Conservation (phyloP, 208 protist genomes). For the Acanthamoeba sp. region DNA sequence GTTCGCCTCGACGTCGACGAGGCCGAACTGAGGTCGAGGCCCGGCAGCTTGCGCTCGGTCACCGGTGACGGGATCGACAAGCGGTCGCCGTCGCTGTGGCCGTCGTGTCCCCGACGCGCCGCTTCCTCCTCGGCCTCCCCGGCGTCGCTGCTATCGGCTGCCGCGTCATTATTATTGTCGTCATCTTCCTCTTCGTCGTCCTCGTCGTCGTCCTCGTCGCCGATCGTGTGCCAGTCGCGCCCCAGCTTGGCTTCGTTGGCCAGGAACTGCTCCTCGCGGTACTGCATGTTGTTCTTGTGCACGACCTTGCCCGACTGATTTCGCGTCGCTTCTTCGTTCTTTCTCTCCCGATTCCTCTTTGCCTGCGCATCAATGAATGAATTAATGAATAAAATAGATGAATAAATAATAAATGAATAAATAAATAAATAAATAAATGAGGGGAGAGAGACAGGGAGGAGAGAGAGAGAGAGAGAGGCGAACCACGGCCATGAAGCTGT, state of each 20-base stretch:
- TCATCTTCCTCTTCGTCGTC: neutral
- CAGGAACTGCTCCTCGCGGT: neutral
- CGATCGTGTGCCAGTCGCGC: neutral
- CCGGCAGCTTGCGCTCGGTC: neutral
- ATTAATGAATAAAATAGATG: neutral
- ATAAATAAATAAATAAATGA: no score
- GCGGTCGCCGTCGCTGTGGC: neutral
- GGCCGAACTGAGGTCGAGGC: neutral
- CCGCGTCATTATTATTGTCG: no score
- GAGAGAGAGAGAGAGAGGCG: neutral
- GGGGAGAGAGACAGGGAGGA: neutral
- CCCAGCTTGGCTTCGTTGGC: neutral
- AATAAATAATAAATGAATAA: no score
- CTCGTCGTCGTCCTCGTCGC: neutral
- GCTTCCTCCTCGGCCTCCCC: no score
- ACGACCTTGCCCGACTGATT: neutral
- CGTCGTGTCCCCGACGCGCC: no score
- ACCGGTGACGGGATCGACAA: neutral
- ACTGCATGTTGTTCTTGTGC: constrained; percentile 12
- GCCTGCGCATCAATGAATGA: neutral
- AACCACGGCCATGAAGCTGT: constrained; percentile 26
- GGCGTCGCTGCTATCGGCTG: no score
- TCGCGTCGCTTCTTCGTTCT: neutral
- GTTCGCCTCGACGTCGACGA: neutral
- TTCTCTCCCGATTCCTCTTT: neutral